A percentile compares a stretch with the other conserved stretches of the same genome.
phyloP scores from a whole-genome alignment of 2,329 filamentous ascomycete species.

The Xylaria sp. region DNA sequence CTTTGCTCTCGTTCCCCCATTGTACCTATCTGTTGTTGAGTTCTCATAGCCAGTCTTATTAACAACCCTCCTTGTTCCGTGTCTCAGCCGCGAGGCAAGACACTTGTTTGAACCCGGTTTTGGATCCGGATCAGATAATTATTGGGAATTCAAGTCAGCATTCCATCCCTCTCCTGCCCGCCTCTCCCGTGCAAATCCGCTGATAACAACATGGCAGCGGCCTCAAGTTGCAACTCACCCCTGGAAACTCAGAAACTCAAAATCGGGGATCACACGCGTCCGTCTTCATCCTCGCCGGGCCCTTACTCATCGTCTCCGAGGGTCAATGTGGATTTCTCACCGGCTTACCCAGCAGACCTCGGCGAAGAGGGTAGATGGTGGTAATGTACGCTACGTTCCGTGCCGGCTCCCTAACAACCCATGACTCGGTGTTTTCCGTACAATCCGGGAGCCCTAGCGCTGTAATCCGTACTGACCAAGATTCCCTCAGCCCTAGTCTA shows the following conservation, averaged over 20 bases:
- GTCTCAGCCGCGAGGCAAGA: neutral
- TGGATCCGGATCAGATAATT: neutral
- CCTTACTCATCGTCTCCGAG: neutral
- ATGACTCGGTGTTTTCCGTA: neutral
- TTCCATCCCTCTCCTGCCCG: neutral
- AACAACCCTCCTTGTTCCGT: neutral
- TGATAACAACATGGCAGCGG: neutral
- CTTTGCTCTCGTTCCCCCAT: neutral
- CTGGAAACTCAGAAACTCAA: neutral
- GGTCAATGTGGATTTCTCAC: neutral
- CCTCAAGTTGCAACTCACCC: neutral
- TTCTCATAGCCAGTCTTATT: neutral
- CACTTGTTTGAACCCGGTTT: neutral
- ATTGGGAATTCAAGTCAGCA: neutral
- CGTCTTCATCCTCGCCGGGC: neutral
- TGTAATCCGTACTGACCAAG: neutral
- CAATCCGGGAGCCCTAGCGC: conserved; percentile 5
- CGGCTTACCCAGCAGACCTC: neutral
- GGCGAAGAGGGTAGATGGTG: neutral
- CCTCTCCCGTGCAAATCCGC: neutral
- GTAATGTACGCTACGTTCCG: neutral
- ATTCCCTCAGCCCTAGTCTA: conserved; percentile 6
- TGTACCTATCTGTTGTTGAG: neutral
- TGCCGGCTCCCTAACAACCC: neutral
- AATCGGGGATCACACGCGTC: neutral